Percentiles rank a stretch among this genome's conserved stretches.
These are phyloP conservation scores for Aureobasidium sp. DNA, from an alignment of 2,329 filamentous ascomycete genomes.

Conservation along the genomic window DNA sequence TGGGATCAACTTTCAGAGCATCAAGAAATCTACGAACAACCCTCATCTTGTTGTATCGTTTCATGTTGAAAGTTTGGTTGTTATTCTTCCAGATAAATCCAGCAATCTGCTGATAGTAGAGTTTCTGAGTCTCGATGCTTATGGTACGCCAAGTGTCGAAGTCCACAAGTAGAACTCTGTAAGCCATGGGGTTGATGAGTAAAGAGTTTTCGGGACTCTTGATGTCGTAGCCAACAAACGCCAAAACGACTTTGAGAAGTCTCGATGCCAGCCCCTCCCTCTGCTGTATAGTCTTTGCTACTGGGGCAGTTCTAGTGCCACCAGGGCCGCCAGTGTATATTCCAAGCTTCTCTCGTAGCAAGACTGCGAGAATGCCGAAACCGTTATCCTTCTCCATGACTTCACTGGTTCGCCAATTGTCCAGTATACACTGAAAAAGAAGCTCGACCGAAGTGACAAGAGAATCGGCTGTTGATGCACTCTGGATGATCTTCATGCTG, in stretches of 20 bases:
- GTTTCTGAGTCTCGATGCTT: constrained; percentile 66
- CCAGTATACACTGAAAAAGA: constrained; percentile 75
- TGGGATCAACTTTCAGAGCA: constrained; percentile 76
- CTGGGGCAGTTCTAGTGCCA: constrained; percentile 19
- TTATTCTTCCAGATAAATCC: constrained; percentile 86
- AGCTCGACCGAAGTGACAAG: constrained; percentile 74
- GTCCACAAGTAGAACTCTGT: constrained; percentile 85
- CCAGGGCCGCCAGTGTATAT: constrained; percentile 18
- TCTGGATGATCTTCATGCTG: constrained; percentile 75
- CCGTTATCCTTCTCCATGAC: constrained; percentile 96
- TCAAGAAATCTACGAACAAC: constrained; percentile 87
- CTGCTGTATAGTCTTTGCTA: constrained; percentile 33
- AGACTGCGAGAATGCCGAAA: constrained; percentile 77
- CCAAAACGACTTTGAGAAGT: constrained; percentile 68
- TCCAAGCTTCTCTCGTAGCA: constrained; percentile 77
- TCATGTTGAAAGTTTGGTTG: constrained; percentile 85
- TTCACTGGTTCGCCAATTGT: constrained; percentile 96
- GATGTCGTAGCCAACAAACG: constrained; percentile 83
- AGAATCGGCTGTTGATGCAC: constrained; percentile 61
- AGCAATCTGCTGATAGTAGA: constrained; percentile 90
- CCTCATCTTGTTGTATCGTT: constrained; percentile 82
- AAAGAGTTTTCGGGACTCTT: constrained; percentile 77
- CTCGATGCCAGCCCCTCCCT: constrained; percentile 48
- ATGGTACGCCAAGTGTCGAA: constrained; percentile 87
- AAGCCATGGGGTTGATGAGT: constrained; percentile 92